Conservation (phyloP, 257 asterid species). For the Rubia yunnanensis region DNA sequence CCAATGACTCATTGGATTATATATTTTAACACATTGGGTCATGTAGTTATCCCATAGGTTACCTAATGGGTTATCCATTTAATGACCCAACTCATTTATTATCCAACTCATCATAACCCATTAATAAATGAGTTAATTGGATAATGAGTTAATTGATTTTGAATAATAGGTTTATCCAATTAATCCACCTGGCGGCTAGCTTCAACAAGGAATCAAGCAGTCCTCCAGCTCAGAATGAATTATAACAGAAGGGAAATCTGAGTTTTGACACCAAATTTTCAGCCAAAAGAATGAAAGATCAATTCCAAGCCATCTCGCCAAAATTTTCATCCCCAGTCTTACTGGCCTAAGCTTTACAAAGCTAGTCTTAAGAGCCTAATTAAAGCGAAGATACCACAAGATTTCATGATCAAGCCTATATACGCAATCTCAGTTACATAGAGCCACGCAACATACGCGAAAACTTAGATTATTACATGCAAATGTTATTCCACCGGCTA, state of each 20-base stretch:
- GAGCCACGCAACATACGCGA: neutral
- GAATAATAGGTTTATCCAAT: no score
- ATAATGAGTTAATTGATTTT: no score
- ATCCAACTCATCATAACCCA: no score
- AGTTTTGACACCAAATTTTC: neutral
- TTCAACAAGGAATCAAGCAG: neutral
- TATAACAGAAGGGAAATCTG: neutral
- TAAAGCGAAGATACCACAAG: neutral
- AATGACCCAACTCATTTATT: no score
- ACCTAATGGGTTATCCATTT: no score
- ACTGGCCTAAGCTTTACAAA: neutral
- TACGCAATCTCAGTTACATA: neutral
- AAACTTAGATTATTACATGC: conserved; percentile 11
- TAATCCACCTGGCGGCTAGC: no score
- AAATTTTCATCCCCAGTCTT: neutral
- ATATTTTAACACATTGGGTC: no score
- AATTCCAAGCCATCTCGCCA: neutral
- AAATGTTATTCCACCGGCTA: neutral
- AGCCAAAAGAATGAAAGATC: neutral
- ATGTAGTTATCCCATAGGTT: no score
- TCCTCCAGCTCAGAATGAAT: neutral
- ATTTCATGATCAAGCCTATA: neutral
- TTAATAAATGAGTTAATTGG: no score
- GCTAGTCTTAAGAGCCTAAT: neutral
- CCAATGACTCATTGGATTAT: no score